phyloP scores from a whole-genome alignment of 176 grass and related monocot genomes.

The Oryza punctata region DNA sequence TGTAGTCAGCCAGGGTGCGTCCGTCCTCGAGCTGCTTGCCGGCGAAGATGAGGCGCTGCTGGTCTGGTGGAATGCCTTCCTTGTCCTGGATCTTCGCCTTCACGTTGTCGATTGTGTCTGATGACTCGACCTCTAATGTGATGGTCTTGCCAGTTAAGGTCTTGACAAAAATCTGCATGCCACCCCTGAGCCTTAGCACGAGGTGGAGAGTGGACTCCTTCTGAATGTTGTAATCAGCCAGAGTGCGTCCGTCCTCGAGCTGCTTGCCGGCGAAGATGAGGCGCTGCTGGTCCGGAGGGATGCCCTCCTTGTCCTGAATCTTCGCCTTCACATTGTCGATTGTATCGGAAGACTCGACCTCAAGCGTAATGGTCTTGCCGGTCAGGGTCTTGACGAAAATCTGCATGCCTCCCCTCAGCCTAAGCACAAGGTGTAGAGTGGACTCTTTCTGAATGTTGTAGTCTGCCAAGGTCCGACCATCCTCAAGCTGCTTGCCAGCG shows the following conservation, averaged over 20 bases:
- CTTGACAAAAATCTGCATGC: constrained; percentile 64
- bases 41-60: constrained; percentile 51
- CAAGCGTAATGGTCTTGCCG: constrained; percentile 57
- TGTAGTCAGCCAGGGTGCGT: constrained; percentile 46
- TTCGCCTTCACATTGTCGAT: constrained; percentile 40
- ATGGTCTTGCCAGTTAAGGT: constrained; percentile 60
- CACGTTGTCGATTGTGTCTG: constrained; percentile 59
- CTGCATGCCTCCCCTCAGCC: constrained; percentile 54
- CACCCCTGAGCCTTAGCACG: too few relatives aligned
- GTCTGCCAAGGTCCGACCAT: too few relatives aligned
- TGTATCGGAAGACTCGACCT: constrained; percentile 50
- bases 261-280: constrained; percentile 65
- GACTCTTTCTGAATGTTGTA: too few relatives aligned
- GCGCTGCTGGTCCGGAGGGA: constrained; percentile 67
- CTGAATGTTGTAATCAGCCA: too few relatives aligned
- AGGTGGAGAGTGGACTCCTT: too few relatives aligned
- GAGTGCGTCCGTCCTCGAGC: constrained; percentile 35
- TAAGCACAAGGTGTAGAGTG: too few relatives aligned
- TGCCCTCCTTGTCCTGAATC: constrained; percentile 75
- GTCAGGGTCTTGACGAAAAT: constrained; percentile 64
- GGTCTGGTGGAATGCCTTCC: constrained; percentile 64
- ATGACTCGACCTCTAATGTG: constrained; percentile 58
- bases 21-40: constrained; percentile 66
- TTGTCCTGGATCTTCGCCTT: constrained; percentile 89
- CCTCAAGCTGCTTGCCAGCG: too few relatives aligned